These are phyloP conservation scores for Thoreauomyces humboldtii DNA, from an alignment of 192 early-diverging fungal genomes.

Conservation along the genomic window DNA sequence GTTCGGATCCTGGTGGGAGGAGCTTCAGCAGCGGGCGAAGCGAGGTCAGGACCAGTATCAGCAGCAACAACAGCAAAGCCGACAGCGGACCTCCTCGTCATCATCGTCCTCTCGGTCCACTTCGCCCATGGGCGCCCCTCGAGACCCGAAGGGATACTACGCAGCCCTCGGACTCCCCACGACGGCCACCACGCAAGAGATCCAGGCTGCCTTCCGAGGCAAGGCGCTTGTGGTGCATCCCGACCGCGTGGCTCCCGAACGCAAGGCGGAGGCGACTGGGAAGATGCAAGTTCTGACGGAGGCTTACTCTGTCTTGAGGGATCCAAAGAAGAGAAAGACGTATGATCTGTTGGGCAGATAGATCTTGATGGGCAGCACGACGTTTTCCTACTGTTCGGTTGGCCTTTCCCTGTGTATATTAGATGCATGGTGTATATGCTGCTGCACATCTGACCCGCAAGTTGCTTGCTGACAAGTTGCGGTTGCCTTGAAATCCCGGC, in stretches of 20 bases:
- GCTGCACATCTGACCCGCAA: background rate
- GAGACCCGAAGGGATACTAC: constrained; percentile 12
- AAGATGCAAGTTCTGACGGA: constrained; percentile 18
- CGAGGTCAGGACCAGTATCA: background rate
- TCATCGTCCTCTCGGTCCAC: background rate
- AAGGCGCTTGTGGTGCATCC: constrained; percentile 18
- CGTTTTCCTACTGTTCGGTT: background rate
- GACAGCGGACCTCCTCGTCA: background rate
- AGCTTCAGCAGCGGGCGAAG: constrained; percentile 8
- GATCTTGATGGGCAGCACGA: too few species aligned
- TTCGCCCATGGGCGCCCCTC: background rate
- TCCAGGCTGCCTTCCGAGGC: constrained; percentile 18
- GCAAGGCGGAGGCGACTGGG: constrained; percentile 14
- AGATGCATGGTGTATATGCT: background rate
- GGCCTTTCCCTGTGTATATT: background rate
- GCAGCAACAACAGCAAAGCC: background rate
- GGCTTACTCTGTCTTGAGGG: constrained; percentile 16
- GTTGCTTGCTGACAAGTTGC: too few species aligned
- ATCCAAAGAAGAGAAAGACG: background rate
- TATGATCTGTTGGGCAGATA: background rate
- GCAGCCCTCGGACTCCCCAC: constrained; percentile 2
- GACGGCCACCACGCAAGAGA: constrained; percentile 19
- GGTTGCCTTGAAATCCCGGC: too few species aligned
- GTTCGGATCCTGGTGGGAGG: constrained; percentile 11
- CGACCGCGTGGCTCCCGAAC: constrained; percentile 5